A percentile compares a stretch with the other conserved stretches of the same genome.
Conservation (phyloP, 805 yeast species). For the Yarrowia keelungensis region DNA sequence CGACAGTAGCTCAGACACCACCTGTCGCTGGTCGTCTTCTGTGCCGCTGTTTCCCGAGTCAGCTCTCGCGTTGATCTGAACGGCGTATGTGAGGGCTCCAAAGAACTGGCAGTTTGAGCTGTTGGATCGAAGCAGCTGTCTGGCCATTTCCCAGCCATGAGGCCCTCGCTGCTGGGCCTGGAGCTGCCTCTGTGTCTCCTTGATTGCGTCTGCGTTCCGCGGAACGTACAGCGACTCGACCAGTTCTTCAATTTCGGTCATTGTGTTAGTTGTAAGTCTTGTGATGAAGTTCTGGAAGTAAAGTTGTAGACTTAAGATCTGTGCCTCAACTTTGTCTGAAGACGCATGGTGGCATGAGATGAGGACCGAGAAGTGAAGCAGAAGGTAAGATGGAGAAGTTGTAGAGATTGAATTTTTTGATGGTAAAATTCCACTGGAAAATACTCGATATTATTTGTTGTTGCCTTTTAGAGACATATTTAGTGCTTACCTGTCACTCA, state of each 20-base stretch:
- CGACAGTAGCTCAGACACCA: conserved; percentile 42
- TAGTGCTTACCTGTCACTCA: no score
- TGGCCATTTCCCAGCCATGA: conserved; percentile 65
- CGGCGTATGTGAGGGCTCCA: conserved; percentile 82
- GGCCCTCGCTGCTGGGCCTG: conserved; percentile 65
- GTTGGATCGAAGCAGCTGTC: conserved; percentile 54
- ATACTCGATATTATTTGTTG: no score
- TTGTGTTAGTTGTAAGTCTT: neutral
- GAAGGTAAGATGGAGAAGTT: no score
- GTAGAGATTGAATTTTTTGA: no score
- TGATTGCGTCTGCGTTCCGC: conserved; percentile 20
- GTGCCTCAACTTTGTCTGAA: neutral
- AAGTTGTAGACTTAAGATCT: conserved; percentile 21
- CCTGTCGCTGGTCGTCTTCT: conserved; percentile 35
- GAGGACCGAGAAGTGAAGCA: neutral
- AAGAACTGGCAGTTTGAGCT: conserved; percentile 60
- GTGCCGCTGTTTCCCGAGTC: conserved; percentile 31
- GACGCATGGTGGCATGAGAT: conserved; percentile 9
- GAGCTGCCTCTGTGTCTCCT: conserved; percentile 58
- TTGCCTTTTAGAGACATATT: no score
- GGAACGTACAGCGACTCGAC: conserved; percentile 38
- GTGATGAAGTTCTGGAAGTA: neutral
- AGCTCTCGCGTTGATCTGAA: conserved; percentile 53
- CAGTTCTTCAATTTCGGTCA: conserved; percentile 24
- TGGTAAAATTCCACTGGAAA: no score